Evolutionary conservation across 179 eudicot species (phyloP), one percentile per base, ranked within the genome.

Genomic region (Camellia oleifera): DNA sequence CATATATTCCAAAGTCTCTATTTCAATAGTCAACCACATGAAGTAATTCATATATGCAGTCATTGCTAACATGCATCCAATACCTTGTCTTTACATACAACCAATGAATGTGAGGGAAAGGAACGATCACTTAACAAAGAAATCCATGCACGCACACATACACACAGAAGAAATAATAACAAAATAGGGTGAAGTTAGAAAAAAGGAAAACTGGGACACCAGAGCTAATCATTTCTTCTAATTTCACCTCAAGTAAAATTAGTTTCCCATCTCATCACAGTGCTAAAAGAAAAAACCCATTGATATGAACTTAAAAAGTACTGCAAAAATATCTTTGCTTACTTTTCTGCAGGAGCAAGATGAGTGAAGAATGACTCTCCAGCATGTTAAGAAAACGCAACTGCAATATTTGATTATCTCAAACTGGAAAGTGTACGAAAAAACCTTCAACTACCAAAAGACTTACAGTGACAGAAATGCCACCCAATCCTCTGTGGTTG

Each of bases 401-500:
- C 48, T 12, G 2, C n/a, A 62, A 26, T 20, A 63, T 20, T 3
- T 20, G 1, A 48, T 65, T 46, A 20, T 64, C 77, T 67, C 53
- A 72, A 70, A 46, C 50, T 71, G 53, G 3, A 40, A 17, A 48
- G 11, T 50, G 26, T 68, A 54, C 7, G n/a, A 72, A 81, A 26
- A 26, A 64, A 12, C 40, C 44, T 45, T 48, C 18, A 50, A n/a
- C 46, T 9, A 10, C 40, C 10, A 20, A 44, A 58, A 74, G 71
- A 83, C 88, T 89, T 77, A 89, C 92, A 50, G 90, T 89, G 78
- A 87, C 82, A 69, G 90, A 77, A 69, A 89, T 67, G 5, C 90
- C 92, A 14, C 90, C 92, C 69, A 85, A 68, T 40, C 92, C 92
- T 46, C 92, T 86, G 78, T 89, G 90, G 82, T 89, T 89, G 85